These are phyloP conservation scores for Mycena latifolia DNA, from an alignment of 768 basidiomycete species.

Conservation along the genomic window DNA sequence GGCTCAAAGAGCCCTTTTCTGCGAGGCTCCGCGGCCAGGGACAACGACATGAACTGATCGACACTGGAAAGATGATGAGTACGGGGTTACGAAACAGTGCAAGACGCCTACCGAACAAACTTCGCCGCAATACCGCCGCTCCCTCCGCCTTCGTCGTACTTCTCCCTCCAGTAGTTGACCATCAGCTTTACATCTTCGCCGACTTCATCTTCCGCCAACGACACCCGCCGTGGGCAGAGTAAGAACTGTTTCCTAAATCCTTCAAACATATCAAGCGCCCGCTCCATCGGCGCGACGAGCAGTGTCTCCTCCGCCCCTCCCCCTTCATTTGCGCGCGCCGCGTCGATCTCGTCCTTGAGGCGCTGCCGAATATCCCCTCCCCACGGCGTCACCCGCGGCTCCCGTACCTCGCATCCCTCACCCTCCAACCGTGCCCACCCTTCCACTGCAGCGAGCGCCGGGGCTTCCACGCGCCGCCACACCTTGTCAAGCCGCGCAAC, in stretches of 20 bases:
- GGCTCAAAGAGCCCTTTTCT: slow-evolving; percentile 83
- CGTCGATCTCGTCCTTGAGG: slow-evolving; percentile 61
- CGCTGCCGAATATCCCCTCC: slow-evolving; percentile 67
- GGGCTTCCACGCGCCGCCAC: slow-evolving; percentile 81
- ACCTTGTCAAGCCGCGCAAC: slow-evolving; percentile 83
- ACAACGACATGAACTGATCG: slow-evolving; percentile 85
- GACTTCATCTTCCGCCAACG: slow-evolving; percentile 52
- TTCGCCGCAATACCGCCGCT: slow-evolving; percentile 61
- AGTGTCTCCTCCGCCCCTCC: slow-evolving; percentile 60
- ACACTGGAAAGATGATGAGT: slow-evolving; percentile 53
- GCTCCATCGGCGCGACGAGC: slow-evolving; percentile 53
- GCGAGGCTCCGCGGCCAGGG: slow-evolving; percentile 79
- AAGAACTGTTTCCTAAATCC: slow-evolving; percentile 61
- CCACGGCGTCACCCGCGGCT: slow-evolving; percentile 74
- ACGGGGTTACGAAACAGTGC: not conserved
- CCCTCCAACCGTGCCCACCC: slow-evolving; percentile 69
- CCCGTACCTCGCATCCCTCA: slow-evolving; percentile 49
- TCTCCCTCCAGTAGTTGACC: slow-evolving; percentile 69
- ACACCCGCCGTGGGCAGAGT: slow-evolving; percentile 60
- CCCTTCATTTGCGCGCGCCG: slow-evolving; percentile 48
- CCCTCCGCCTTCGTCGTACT: slow-evolving; percentile 54
- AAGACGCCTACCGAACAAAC: slow-evolving; percentile 67
- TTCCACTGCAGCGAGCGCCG: slow-evolving; percentile 69
- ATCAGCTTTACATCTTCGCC: slow-evolving; percentile 62
- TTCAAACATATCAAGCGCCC: slow-evolving; percentile 64